Conservation (phyloP, 108 stramenopile genomes). For the Cyclotella choctawhatcheeana region DNA sequence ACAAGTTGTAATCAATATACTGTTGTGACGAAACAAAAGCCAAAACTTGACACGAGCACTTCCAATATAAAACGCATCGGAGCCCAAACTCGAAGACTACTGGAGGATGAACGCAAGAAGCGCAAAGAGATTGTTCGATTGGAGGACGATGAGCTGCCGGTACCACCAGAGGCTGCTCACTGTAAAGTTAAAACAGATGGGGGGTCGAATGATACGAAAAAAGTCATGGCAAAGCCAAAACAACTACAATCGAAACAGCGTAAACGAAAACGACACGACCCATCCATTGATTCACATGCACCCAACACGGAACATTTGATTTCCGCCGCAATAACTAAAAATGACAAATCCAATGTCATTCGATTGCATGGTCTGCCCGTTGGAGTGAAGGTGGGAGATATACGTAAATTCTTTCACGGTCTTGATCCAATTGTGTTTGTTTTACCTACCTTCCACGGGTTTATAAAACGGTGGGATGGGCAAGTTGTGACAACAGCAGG, state of each 20-base stretch:
- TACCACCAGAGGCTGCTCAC: background rate
- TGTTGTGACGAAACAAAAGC: background rate
- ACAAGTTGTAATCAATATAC: background rate
- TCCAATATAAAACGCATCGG: background rate
- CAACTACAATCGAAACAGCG: background rate
- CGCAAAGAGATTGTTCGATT: conserved; percentile 8
- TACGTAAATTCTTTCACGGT: conserved; percentile 79
- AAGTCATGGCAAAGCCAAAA: background rate
- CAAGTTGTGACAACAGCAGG: background rate
- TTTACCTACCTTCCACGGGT: conserved; percentile 44
- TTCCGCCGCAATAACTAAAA: conserved; percentile 28
- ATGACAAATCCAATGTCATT: conserved; percentile 61
- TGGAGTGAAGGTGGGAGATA: conserved; percentile 54
- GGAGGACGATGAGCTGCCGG: background rate
- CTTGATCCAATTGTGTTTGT: conserved; percentile 61
- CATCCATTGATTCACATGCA: conserved; percentile 54
- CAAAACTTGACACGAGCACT: background rate
- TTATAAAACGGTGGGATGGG: conserved; percentile 58
- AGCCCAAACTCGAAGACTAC: background rate
- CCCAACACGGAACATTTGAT: conserved; percentile 50
- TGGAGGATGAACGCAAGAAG: conserved; percentile 6
- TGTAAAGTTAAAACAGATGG: background rate
- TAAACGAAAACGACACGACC: conserved; percentile 19
- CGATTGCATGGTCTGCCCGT: conserved; percentile 74
- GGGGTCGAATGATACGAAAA: background rate